phyloP scores from a whole-genome alignment of 129 eudicot genomes.

The Flaveria robusta region DNA sequence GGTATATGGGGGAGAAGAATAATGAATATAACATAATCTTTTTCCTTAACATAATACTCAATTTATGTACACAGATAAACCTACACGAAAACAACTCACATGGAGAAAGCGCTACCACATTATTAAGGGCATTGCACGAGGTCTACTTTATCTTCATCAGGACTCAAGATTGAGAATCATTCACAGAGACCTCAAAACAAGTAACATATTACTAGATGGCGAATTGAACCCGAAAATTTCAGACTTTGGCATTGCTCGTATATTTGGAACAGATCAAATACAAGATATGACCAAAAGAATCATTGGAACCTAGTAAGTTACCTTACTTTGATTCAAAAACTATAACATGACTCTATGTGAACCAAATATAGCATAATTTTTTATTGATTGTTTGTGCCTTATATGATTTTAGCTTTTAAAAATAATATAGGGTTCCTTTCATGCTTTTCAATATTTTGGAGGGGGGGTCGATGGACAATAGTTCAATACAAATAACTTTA shows the following conservation, averaged over 20 bases:
- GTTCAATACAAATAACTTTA: too few relatives aligned
- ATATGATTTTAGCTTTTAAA: too few relatives aligned
- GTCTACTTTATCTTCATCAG: slow-evolving; percentile 61
- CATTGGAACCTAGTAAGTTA: slow-evolving; percentile 52
- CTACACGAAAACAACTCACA: slow-evolving; percentile 38
- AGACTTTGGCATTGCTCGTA: slow-evolving; percentile 67
- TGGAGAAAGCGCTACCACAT: slow-evolving; percentile 60
- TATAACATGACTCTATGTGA: not conserved
- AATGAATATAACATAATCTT: not conserved
- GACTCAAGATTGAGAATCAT: slow-evolving; percentile 61
- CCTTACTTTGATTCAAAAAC: not conserved
- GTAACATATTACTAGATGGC: slow-evolving; percentile 58
- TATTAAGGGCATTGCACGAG: slow-evolving; percentile 59
- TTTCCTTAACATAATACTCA: not conserved
- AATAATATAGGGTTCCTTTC: too few relatives aligned
- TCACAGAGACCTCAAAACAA: slow-evolving; percentile 65
- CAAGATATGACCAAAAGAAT: slow-evolving; percentile 56
- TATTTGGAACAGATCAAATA: slow-evolving; percentile 38
- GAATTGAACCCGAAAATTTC: slow-evolving; percentile 63
- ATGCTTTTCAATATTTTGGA: too few relatives aligned
- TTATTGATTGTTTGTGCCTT: not conserved
- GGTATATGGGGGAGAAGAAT: too few relatives aligned
- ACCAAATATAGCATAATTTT: not conserved
- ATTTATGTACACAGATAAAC: slow-evolving; percentile 40
- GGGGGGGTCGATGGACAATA: too few relatives aligned